Evolutionary conservation across 2,329 filamentous ascomycete species (phyloP).

Genomic region (Ophiosphaerella narmari): DNA sequence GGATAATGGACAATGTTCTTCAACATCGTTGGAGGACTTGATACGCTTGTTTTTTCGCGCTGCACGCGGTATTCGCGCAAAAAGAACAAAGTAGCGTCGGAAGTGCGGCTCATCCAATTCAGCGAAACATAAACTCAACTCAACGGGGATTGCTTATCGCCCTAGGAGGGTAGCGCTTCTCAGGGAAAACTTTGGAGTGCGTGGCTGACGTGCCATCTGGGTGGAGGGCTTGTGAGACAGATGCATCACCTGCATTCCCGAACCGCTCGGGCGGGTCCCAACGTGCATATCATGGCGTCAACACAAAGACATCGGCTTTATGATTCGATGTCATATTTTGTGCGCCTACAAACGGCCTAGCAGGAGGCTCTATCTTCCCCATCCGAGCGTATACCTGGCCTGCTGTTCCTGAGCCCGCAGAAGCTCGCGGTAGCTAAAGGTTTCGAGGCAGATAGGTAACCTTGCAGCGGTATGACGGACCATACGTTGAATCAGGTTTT

Average conservation of each 20-base stretch:
- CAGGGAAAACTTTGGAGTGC: slow-evolving; percentile 27
- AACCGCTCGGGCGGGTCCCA: slow-evolving; percentile 29
- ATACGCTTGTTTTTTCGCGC: slow-evolving; percentile 27
- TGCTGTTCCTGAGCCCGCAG: slow-evolving; percentile 30
- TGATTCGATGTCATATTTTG: slow-evolving; percentile 23
- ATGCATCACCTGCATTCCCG: slow-evolving; percentile 38
- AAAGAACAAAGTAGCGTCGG: slow-evolving; percentile 19
- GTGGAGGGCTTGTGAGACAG: slow-evolving; percentile 26
- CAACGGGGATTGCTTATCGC: slow-evolving; percentile 11
- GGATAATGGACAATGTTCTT: background rate
- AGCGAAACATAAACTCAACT: slow-evolving; percentile 17
- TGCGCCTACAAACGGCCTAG: slow-evolving; percentile 19
- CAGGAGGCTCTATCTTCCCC: slow-evolving; percentile 42
- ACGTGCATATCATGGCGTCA: slow-evolving; percentile 27
- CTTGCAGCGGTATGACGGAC: background rate
- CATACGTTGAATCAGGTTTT: background rate
- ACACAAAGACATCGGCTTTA: slow-evolving; percentile 21
- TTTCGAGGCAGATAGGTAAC: background rate
- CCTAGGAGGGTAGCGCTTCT: slow-evolving; percentile 1
- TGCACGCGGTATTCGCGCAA: slow-evolving; percentile 25
- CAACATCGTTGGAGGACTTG: slow-evolving; percentile 23
- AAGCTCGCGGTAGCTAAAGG: slow-evolving; percentile 5
- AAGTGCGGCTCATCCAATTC: slow-evolving; percentile 14
- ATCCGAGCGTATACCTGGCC: slow-evolving; percentile 35
- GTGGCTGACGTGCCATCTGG: slow-evolving; percentile 22